Evolutionary conservation across 2,329 filamentous ascomycete genomes (phyloP), one percentile per base, ranked within the genome.

Genomic region (Pseudodiploospora longispora): DNA sequence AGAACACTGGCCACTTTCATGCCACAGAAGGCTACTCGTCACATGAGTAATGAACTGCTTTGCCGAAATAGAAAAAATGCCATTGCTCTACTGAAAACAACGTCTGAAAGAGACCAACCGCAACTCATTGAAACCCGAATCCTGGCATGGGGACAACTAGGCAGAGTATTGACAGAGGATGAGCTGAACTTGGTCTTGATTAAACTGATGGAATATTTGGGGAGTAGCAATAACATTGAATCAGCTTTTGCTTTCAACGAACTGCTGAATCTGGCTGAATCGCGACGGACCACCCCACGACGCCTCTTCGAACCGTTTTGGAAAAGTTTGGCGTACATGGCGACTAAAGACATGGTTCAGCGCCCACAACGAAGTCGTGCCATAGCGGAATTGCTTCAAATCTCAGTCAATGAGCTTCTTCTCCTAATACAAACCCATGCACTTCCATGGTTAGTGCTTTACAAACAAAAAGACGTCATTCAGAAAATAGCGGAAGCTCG

Each of bases 121-220:
- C 74, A 80, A 47, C 67, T 90, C 37, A 83, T 89, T 41, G 91
- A 97, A 63, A 90, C 87, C 12, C 83, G 87, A 51, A 83, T 97
- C 46, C 71, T 93, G 64, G 85, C 87, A 10, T 89, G 91, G 78
- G 85, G 85, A n/a, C 83, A 88, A 57, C 72, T 95, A 40, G 91
- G 87, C 48, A 83, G 80, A 46, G 74, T 83, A 7, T 83, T 86
- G 37, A 76, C 80, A 10, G 87, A 93, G 49, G 81, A 91, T 50
- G 88, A 95, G 59, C 76, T 95, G 44, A 93, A 93, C 54, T 77
- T 96, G 42, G 84, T 93, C 27, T 70, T 98, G 30, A 75, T 95
- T 44, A 82, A 86, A 52, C 74, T 97, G 6, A 73, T 96, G 6
- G 86, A 95, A 46, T 95, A 93, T 58, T 71, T 97, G 6, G 91